These are phyloP conservation scores for Suillus subalutaceus DNA, from an alignment of 768 basidiomycete species.

Conservation along the genomic window DNA sequence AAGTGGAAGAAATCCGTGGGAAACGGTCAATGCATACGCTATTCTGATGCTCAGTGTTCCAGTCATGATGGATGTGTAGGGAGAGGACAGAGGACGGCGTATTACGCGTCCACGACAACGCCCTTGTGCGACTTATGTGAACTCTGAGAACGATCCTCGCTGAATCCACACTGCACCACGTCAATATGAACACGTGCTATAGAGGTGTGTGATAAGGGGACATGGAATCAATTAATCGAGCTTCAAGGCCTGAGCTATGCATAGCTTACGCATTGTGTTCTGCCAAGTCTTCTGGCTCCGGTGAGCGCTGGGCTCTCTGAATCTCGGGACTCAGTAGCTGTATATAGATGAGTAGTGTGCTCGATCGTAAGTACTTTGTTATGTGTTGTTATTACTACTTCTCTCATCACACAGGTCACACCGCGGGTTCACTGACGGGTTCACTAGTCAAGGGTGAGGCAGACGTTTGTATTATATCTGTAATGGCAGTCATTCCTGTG, in stretches of 20 bases:
- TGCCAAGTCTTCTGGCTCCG: neutral
- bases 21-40: constrained; percentile 25
- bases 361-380: neutral
- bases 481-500: neutral
- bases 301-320: neutral
- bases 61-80: neutral
- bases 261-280: neutral
- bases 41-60: constrained; percentile 24
- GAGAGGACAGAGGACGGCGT: neutral
- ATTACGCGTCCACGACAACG: neutral
- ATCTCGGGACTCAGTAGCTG: neutral
- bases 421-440: neutral
- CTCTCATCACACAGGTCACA: neutral
- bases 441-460: neutral
- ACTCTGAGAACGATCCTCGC: neutral
- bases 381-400: neutral
- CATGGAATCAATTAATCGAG: neutral
- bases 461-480: neutral
- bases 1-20: neutral
- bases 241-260: neutral
- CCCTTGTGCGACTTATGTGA: neutral
- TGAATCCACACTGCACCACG: neutral
- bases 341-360: neutral
- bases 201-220: neutral
- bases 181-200: neutral